phyloP scores from a whole-genome alignment of 495 filamentous ascomycete species.

The Podospora anserina region DNA sequence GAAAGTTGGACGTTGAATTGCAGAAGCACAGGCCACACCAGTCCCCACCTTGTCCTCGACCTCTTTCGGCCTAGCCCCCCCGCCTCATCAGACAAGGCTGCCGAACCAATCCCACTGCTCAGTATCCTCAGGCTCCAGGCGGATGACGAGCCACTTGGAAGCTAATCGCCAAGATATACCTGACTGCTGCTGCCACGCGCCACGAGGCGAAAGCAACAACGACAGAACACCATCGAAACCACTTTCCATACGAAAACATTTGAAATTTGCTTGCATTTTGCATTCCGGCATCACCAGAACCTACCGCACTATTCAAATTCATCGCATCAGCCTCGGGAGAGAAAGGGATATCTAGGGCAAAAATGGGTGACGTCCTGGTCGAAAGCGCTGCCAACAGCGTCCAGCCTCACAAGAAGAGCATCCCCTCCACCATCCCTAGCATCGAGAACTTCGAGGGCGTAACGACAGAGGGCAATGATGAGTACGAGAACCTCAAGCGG shows the following conservation, averaged over 20 bases:
- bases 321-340: neutral
- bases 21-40: constrained; percentile 7
- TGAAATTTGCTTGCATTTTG: neutral
- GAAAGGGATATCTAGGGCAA: constrained; percentile 22
- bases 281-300: neutral
- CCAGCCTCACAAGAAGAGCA: constrained; percentile 71
- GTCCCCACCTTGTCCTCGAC: neutral
- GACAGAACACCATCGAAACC: constrained; percentile 26
- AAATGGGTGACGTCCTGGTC: constrained; percentile 79
- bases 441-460: constrained; percentile 84
- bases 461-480: constrained; percentile 76
- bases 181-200: constrained; percentile 25
- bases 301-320: neutral
- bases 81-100: constrained; percentile 14
- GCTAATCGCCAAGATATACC: constrained; percentile 19
- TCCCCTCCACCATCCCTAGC: constrained; percentile 81
- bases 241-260: constrained; percentile 7
- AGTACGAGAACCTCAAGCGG: constrained; percentile 93
- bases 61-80: neutral
- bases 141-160: constrained; percentile 30
- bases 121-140: constrained; percentile 27
- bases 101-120: constrained; percentile 1
- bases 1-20: neutral
- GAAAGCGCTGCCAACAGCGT: constrained; percentile 72
- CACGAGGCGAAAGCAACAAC: constrained; percentile 30